These are phyloP conservation scores for Tolypocladium pustulatum DNA, from an alignment of 2,329 filamentous ascomycete genomes.

Conservation along the genomic window DNA sequence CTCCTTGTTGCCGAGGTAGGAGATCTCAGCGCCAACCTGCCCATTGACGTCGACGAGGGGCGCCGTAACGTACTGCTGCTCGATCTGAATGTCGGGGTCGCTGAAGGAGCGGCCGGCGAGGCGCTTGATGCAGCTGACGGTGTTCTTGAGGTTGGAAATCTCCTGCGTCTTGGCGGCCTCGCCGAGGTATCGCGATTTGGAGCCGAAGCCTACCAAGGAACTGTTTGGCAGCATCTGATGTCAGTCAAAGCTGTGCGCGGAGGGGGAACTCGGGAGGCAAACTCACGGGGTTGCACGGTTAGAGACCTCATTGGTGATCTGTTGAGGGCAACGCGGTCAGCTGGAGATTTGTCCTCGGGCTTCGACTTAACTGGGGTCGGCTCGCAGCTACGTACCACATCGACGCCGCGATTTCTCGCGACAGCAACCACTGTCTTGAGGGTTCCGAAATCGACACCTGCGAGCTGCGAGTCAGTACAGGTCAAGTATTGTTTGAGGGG, in stretches of 20 bases:
- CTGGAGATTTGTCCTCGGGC: neutral
- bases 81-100: slow-evolving; percentile 87
- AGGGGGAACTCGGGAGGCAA: slow-evolving; percentile 1
- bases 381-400: slow-evolving; percentile 65
- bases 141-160: slow-evolving; percentile 99
- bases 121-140: slow-evolving; percentile 83
- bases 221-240: slow-evolving; percentile 29
- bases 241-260: neutral
- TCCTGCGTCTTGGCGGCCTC: slow-evolving; percentile 97
- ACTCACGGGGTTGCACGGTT: slow-evolving; percentile 97
- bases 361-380: neutral
- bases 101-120: slow-evolving; percentile 76
- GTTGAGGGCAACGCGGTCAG: slow-evolving; percentile 2
- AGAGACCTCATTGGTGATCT: slow-evolving; percentile 99
- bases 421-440: slow-evolving; percentile 97
- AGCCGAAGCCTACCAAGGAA: slow-evolving; percentile 88
- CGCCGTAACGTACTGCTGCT: slow-evolving; percentile 84
- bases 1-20: slow-evolving; percentile 89
- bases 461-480: slow-evolving; percentile 8
- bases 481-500: neutral
- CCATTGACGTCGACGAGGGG: slow-evolving; percentile 82
- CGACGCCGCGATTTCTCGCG: slow-evolving; percentile 95
- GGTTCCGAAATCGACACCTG: slow-evolving; percentile 88
- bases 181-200: slow-evolving; percentile 87
- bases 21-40: slow-evolving; percentile 89